A percentile compares a stretch with the other conserved stretches of the same genome.
These are phyloP conservation scores for Sclerotinia minor DNA, from an alignment of 2,329 filamentous ascomycete genomes.

Conservation along the genomic window DNA sequence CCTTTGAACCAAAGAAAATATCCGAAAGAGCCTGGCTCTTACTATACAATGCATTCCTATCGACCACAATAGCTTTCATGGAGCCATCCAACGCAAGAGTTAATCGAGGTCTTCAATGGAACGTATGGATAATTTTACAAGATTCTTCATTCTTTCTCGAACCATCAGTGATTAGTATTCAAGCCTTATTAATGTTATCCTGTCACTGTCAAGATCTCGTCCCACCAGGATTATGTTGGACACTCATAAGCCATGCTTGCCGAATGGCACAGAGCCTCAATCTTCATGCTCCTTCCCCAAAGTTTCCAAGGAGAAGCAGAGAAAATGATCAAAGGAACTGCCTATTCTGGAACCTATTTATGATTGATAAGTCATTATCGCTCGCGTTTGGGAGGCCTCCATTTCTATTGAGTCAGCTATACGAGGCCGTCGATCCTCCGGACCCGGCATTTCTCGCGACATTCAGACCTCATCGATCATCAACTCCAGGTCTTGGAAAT, in stretches of 20 bases:
- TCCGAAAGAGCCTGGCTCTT: slow-evolving; percentile 28
- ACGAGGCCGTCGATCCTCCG: slow-evolving; percentile 25
- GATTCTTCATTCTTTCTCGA: slow-evolving; percentile 30
- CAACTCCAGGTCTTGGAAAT: neutral
- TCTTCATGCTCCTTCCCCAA: slow-evolving; percentile 24
- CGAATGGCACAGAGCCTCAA: slow-evolving; percentile 28
- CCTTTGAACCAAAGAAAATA: slow-evolving; percentile 28
- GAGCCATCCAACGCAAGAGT: slow-evolving; percentile 21
- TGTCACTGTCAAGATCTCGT: slow-evolving; percentile 27
- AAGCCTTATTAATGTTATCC: slow-evolving; percentile 27
- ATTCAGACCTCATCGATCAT: slow-evolving; percentile 16
- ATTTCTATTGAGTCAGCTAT: slow-evolving; percentile 25
- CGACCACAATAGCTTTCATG: slow-evolving; percentile 21
- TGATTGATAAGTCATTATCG: slow-evolving; percentile 27
- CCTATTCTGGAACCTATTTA: slow-evolving; percentile 30
- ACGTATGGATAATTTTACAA: slow-evolving; percentile 28
- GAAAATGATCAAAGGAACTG: slow-evolving; percentile 24
- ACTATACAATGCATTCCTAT: slow-evolving; percentile 27
- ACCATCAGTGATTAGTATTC: slow-evolving; percentile 25
- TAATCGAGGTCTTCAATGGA: slow-evolving; percentile 28
- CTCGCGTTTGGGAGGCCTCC: slow-evolving; percentile 29
- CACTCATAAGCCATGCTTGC: slow-evolving; percentile 28
- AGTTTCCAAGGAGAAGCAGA: slow-evolving; percentile 10
- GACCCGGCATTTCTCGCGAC: slow-evolving; percentile 19
- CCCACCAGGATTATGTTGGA: slow-evolving; percentile 29